Conservation (phyloP, 257 asterid genomes). For the Prunella vulgaris region DNA sequence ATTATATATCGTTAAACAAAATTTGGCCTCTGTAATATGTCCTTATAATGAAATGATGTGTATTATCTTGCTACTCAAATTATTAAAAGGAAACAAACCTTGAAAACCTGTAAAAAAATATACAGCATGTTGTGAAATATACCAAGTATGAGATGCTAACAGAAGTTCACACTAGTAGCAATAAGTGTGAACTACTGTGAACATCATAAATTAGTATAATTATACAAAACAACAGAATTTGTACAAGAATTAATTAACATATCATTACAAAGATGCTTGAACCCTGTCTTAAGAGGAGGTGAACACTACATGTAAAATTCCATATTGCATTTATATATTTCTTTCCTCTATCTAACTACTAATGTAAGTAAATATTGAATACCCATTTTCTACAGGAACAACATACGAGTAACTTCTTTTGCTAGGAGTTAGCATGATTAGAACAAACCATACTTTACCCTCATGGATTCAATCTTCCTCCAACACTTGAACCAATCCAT, state of each 20-base stretch:
- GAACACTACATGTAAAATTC: background rate
- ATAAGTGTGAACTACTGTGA: background rate
- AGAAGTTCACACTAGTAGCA: background rate
- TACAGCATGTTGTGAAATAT: background rate
- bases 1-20: background rate
- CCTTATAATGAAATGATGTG: background rate
- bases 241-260: slow-evolving; percentile 1
- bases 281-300: background rate
- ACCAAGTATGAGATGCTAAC: background rate
- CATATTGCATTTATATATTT: slow-evolving; percentile 14
- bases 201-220: background rate
- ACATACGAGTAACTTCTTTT: slow-evolving; percentile 8
- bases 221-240: background rate
- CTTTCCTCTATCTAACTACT: slow-evolving; percentile 21
- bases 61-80: background rate
- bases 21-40: slow-evolving; percentile 12
- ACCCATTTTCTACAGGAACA: slow-evolving; percentile 40
- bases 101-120: background rate
- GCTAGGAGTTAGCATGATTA: background rate
- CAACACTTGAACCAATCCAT: background rate
- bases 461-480: background rate
- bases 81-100: background rate
- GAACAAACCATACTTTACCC: background rate
- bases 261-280: slow-evolving; percentile 2
- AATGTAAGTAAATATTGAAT: slow-evolving; percentile 22